Base-by-base conservation (phyloP, 2,329 filamentous ascomycete species). In the Calycina marina region DNA sequence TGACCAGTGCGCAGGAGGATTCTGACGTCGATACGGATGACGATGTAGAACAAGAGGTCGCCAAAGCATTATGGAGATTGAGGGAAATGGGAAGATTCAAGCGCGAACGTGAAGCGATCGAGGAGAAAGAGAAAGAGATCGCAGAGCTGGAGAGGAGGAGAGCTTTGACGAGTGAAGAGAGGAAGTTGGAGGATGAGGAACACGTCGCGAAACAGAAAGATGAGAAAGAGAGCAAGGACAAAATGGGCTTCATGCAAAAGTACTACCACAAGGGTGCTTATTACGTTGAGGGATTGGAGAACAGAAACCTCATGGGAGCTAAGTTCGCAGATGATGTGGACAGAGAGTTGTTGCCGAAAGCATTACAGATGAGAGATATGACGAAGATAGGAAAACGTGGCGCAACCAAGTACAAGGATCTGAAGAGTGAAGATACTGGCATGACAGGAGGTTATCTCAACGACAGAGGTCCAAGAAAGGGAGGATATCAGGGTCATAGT, bases 211-310 rank as follows among this genome's bases (percentile, higher is more conserved):
- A 67, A 43, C 88, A 96, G 31, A 49, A 46, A 18, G 49, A 52
- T 15, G 51, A 54, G 40, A 50, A 46, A 56, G 73, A 78, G 45
- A 57, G 64, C 31, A 77, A 78, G 39, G 84, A 84, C 32, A 79
- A 88, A 57, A 83, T 90, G 66, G 70, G 70, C 2, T 94, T 75
- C 55, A 83, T 96, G 80, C 86, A 94, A 52, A 85, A 86, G 53
- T 98, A 96, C 60, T 86, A 83, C 57, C 90, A 98, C 65, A 88
- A 86, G 59, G 90, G 90, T 30, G 90, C 90, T 11, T 98, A 96
- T 61, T 96, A 83, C 62, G 73, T 72, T 11, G 73, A 81, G 40
- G 82, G 83, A 1, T 62, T 94, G 28, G 75, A 81, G 41, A 69
- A 77, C 50, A 67, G 90, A 28, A 82, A 94, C 51, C 66, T 94